These are phyloP conservation scores for Dactylellina parvicollis DNA, from an alignment of 2,329 filamentous ascomycete species.

Conservation along the genomic window DNA sequence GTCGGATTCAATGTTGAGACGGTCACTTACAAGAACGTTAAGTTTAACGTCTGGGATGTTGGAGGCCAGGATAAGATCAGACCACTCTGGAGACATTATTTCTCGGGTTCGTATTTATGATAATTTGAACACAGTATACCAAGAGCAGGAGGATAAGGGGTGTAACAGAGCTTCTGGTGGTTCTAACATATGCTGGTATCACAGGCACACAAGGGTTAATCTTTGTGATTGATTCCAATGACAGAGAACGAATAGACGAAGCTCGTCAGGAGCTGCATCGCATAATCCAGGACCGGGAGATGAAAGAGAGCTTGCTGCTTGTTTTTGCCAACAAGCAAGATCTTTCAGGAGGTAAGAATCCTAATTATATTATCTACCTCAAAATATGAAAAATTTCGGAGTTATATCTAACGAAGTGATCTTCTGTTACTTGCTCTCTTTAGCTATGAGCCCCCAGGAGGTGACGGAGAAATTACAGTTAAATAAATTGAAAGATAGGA, in stretches of 20 bases:
- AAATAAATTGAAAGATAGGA: constrained; percentile 80
- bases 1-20: constrained; percentile 99
- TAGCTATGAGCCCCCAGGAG: constrained; percentile 81
- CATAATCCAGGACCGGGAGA: constrained; percentile 97
- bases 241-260: constrained; percentile 89
- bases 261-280: constrained; percentile 92
- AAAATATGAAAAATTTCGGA: neutral
- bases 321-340: constrained; percentile 99
- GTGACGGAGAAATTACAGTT: constrained; percentile 81
- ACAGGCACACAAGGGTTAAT: constrained; percentile 96
- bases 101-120: constrained; percentile 75
- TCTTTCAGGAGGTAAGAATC: constrained; percentile 75
- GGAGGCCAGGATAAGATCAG: constrained; percentile 99
- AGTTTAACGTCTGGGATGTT: constrained; percentile 99
- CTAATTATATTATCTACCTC: neutral
- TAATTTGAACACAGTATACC: too few relatives aligned
- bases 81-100: constrained; percentile 99
- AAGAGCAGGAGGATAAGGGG: too few relatives aligned
- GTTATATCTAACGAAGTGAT: neutral
- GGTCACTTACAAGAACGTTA: constrained; percentile 99
- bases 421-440: constrained; percentile 12
- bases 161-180: neutral
- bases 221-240: constrained; percentile 97
- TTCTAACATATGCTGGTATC: neutral
- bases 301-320: constrained; percentile 91